These are phyloP conservation scores for Stagonosporopsis chrysanthemi DNA, from an alignment of 2,329 filamentous ascomycete genomes.

Conservation along the genomic window DNA sequence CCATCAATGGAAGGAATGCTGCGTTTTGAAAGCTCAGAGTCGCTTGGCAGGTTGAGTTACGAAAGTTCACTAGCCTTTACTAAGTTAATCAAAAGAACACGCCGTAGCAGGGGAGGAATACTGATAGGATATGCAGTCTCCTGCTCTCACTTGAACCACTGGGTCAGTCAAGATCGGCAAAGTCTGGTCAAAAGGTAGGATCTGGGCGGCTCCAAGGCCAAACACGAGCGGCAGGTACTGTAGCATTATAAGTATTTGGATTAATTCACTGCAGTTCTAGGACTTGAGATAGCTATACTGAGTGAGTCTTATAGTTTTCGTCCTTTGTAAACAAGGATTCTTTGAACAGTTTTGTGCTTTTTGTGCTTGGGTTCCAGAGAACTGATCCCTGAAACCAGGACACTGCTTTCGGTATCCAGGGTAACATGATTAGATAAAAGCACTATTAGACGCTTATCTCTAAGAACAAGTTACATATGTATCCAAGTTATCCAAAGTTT, in stretches of 20 bases:
- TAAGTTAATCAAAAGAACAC: background rate
- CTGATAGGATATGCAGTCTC: background rate
- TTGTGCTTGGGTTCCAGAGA: background rate
- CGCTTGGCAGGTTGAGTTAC: background rate
- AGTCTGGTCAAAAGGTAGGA: conserved; percentile 6
- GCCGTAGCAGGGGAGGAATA: no score
- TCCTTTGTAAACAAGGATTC: background rate
- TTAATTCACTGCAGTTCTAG: no score
- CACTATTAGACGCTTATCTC: no score
- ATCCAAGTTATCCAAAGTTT: conserved; percentile 5
- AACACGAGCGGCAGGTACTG: background rate
- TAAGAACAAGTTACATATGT: background rate
- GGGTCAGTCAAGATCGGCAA: background rate
- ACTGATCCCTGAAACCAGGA: background rate
- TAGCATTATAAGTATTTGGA: no score
- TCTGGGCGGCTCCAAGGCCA: background rate
- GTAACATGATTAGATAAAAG: no score
- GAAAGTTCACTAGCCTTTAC: background rate
- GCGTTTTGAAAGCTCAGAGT: conserved; percentile 3
- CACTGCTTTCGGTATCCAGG: no score
- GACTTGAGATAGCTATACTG: no score
- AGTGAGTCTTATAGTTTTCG: no score
- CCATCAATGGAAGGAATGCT: background rate
- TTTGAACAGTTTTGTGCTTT: background rate
- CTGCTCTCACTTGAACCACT: background rate